Conservation (phyloP, 768 basidiomycete species). For the Lactifluus rugatus region DNA sequence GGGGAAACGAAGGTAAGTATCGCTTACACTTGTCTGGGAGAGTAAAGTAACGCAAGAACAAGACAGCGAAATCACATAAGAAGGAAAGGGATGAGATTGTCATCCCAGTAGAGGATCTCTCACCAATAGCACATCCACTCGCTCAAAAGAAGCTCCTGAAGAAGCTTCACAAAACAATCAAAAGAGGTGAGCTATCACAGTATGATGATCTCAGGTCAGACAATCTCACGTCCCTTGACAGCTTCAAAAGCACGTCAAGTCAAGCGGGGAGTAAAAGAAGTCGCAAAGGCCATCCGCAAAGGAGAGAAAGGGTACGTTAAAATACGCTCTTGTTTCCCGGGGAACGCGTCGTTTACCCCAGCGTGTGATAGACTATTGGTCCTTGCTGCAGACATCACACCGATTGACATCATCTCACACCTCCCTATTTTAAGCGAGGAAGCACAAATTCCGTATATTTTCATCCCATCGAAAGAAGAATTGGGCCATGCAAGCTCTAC, state of each 20-base stretch:
- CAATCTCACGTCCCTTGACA: slow-evolving; percentile 25
- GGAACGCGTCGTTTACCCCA: background rate
- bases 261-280: slow-evolving; percentile 97
- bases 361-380: slow-evolving; percentile 56
- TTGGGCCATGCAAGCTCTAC: slow-evolving; percentile 93
- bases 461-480: slow-evolving; percentile 88
- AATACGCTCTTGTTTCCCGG: background rate
- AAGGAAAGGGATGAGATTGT: slow-evolving; percentile 50
- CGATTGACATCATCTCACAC: slow-evolving; percentile 97
- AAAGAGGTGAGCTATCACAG: slow-evolving; percentile 51
- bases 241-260: slow-evolving; percentile 93
- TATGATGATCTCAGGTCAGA: background rate
- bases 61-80: slow-evolving; percentile 22
- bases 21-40: slow-evolving; percentile 6
- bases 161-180: slow-evolving; percentile 90
- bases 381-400: slow-evolving; percentile 94
- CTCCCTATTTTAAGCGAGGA: slow-evolving; percentile 93
- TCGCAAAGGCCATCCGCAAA: slow-evolving; percentile 94
- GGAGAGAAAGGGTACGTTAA: slow-evolving; percentile 84
- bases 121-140: slow-evolving; percentile 89
- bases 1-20: slow-evolving; percentile 32
- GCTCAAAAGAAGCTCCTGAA: slow-evolving; percentile 90
- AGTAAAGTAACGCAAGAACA: slow-evolving; percentile 2
- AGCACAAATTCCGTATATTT: slow-evolving; percentile 81
- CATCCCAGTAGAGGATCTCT: slow-evolving; percentile 72